Evolutionary conservation across 73 alveolate species (phyloP), one percentile per base, ranked within the genome.

Genomic region (Halteria grandinella): DNA sequence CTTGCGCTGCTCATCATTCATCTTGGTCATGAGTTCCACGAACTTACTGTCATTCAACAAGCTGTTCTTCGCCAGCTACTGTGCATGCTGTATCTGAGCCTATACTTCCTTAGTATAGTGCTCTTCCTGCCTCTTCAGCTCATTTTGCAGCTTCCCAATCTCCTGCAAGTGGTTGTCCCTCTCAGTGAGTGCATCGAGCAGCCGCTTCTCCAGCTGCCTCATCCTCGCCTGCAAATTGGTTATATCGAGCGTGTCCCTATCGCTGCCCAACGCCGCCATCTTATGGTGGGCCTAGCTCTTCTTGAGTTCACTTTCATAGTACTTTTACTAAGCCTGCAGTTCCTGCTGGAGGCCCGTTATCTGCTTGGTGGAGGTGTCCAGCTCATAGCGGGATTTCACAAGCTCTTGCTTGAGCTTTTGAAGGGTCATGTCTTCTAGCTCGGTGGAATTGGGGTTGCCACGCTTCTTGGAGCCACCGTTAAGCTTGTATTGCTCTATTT

Each of bases 1-100:
- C 28, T 79, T 57, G 21, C 70, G 31, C 39, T 79, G 58, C 25
- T 79, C 89, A 15, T 79, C 78, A 37, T 52, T 66, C 6, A 79
- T 55, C 34, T 66, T 45, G 6, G 66, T 70, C 89, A 79, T 79
- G 25, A 79, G 39, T 20, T 66, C 37, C 2, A 79, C 83, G 34
- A 79, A 64, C 34, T 79, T 79, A 25, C 23, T 23, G 36, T 79
- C 89, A 44, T 64, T 63, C 0, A 66, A 59, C 27, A 79, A 34
- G 7, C 83, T 18, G 34, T 66, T 47, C 27, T 66, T 41, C 11
- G 80, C 80, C n/a, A 66, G 28, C 20, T 66, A 40, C 1, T 28
- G 25, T 4, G 80, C 80, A 66, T 66, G 63, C 10, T 41, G 8
- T 2, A 66, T 37, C 14, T 66, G 25, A 39, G 43, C 80, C 39